These are phyloP conservation scores for Candida qinlingensis DNA, from an alignment of 805 yeast species.

Conservation along the genomic window DNA sequence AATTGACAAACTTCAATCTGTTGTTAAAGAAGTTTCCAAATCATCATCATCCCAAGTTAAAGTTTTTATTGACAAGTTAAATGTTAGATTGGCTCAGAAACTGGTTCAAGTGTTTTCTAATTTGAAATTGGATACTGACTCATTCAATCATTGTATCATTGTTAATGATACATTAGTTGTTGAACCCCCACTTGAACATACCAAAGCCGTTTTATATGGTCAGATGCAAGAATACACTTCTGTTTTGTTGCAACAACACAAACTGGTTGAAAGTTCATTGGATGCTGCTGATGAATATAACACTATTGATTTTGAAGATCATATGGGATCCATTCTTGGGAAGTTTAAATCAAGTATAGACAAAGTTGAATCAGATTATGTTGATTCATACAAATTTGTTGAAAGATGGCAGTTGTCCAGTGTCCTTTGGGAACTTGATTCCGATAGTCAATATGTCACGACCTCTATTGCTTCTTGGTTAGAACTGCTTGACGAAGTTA, in stretches of 20 bases:
- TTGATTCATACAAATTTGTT: slow-evolving; percentile 33
- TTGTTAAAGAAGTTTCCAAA: slow-evolving; percentile 30
- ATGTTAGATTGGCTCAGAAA: slow-evolving; percentile 25
- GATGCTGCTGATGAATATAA: slow-evolving; percentile 5
- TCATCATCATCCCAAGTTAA: slow-evolving; percentile 33
- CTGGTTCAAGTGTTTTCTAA: slow-evolving; percentile 27
- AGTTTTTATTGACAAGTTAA: slow-evolving; percentile 29
- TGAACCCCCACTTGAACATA: slow-evolving; percentile 34
- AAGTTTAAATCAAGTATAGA: slow-evolving; percentile 22
- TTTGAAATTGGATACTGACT: slow-evolving; percentile 1
- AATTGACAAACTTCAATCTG: slow-evolving; percentile 29
- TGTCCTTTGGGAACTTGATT: slow-evolving; percentile 51
- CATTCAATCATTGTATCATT: slow-evolving; percentile 30
- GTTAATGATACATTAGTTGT: slow-evolving; percentile 33
- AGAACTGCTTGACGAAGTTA: slow-evolving; percentile 36
- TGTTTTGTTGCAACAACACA: slow-evolving; percentile 24
- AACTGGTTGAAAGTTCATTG: slow-evolving; percentile 20
- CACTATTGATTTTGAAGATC: slow-evolving; percentile 6
- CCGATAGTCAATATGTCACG: slow-evolving; percentile 32
- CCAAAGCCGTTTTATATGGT: slow-evolving; percentile 29
- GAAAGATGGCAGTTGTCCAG: slow-evolving; percentile 52
- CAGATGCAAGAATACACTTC: slow-evolving; percentile 22
- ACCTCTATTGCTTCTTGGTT: slow-evolving; percentile 46
- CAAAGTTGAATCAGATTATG: slow-evolving; percentile 30
- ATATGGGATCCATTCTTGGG: slow-evolving; percentile 1